Base-by-base conservation (phyloP, 345 rosid genomes). In the Hypericum perforatum region DNA sequence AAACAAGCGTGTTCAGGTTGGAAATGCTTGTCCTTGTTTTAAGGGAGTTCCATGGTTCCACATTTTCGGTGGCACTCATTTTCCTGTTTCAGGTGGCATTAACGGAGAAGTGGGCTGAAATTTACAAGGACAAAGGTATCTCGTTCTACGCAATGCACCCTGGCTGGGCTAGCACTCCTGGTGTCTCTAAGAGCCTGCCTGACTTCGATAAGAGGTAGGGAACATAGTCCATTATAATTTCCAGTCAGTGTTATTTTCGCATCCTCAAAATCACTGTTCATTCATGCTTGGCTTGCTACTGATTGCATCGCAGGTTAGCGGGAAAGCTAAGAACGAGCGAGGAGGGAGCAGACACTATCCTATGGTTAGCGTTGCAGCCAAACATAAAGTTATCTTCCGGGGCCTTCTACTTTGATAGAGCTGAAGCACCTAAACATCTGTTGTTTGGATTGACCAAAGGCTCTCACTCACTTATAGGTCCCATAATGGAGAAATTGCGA, bases 121-220 rank as follows among this genome's bases (percentile, higher is more conserved):
- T 47, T 56, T 69, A 82, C 76, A 81, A 79, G 66, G 74, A 71
- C 62, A 82, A 66, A 75, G 89, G 89, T 45, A 74, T 91, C 36
- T 78, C 81, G 9, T 91, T 91, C 79, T 87, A 84, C 74, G 50
- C 96, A 0, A 86, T 91, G 98, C 96, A 86, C 63, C 98, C 98
- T 5, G 96, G 95, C 9, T 91, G 95, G 98, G 96, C 84, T 47
- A 82, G 74, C 72, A 91, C 95, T 5, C 95, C 96, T 0, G 96
- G 96, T 56, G 80, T 82, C 5, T 77, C 98, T 49, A 77, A 49
- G 39, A 86, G 87, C 61, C 56, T 91, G 52, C 92, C 95, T 12
- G 57, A 59, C 67, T 86, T 91, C 63, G 70, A 29, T 37, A 37
- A 79, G 64, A 43, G 52, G 98, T 86, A 66, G 29, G 70, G 39